Base-by-base conservation (phyloP, 139 green algal genomes). In the Chlorella sp. region DNA sequence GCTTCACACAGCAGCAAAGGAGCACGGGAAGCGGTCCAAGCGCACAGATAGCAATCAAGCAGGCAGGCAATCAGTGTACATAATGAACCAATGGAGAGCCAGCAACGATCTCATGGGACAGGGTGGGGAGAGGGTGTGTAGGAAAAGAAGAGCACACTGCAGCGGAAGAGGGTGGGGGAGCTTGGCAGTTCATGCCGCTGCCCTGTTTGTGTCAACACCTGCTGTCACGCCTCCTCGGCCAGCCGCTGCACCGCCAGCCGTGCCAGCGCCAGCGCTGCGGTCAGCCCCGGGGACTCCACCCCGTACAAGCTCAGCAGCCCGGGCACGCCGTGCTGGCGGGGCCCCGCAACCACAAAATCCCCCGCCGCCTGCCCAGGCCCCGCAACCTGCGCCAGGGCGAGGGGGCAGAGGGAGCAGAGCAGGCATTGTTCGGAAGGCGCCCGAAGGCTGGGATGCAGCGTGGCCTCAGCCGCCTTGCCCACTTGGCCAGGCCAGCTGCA, bases 261-360 rank as follows among this genome's bases (percentile, higher is more conserved):
- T 1, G 87, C 97, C 30, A 98, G 89, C 3, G 95, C 94, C 69
- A 98, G 60, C 32, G 85, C 95, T 0, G 93, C 93, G 18, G 96
- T 99, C 48, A 98, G 89, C 15, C 97, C 97, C 2, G 97, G 97
- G 0, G 94, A 97, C 91, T 99, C 97, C 48, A 99, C 98, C 14
- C 97, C 97, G 88, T 93, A 98, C 19, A 98, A 83, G 79, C 94
- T 94, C 30, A 98, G 92, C 36, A 97, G 76, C 2, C 97, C 96
- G 9, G 42, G 30, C 22, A 96, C 86, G 14, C 95, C 93, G 83
- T 98, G 96, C 19, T 93, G 61, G 0, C 60, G 28, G 0, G 91
- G 81, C 1, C 91, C 92, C 18, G 88, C 42, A 1, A 94, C n/a
- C 21, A 91, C 37, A 89, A 98, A 98, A 87, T 98, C 96, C 2